Conservation (phyloP, 768 basidiomycete species). For the Pleurotus sapidus region DNA sequence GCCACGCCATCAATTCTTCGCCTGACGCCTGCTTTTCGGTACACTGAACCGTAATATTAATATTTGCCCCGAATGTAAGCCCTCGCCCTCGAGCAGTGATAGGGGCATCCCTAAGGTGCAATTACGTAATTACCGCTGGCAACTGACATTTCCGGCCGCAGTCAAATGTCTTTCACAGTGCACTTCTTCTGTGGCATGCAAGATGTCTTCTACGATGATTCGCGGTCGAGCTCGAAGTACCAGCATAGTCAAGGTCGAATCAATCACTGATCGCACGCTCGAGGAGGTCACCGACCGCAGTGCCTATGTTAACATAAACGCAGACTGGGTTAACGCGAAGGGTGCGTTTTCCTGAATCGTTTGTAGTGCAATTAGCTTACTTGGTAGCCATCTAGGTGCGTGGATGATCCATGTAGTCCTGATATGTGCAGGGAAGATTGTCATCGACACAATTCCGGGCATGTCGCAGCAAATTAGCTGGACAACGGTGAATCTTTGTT, state of each 20-base stretch:
- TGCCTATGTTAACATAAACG: slow-evolving; percentile 82
- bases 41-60: no score
- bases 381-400: slow-evolving; percentile 59
- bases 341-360: slow-evolving; percentile 40
- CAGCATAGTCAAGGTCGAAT: slow-evolving; percentile 84
- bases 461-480: slow-evolving; percentile 94
- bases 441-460: slow-evolving; percentile 91
- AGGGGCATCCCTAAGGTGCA: no score
- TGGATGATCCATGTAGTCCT: slow-evolving; percentile 98
- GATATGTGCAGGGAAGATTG: slow-evolving; percentile 85
- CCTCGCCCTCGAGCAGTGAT: no score
- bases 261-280: slow-evolving; percentile 66
- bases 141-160: no score
- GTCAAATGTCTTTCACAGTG: no score
- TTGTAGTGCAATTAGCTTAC: not conserved
- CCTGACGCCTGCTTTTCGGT: no score
- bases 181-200: not conserved
- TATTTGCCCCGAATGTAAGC: no score
- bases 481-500: slow-evolving; percentile 89
- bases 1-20: no score
- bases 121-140: no score
- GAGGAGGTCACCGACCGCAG: slow-evolving; percentile 80
- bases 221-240: slow-evolving; percentile 54
- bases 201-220: slow-evolving; percentile 7
- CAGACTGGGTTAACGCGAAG: slow-evolving; percentile 93